phyloP scores from a whole-genome alignment of 495 filamentous ascomycete genomes.

The Venustampulla echinocandica region DNA sequence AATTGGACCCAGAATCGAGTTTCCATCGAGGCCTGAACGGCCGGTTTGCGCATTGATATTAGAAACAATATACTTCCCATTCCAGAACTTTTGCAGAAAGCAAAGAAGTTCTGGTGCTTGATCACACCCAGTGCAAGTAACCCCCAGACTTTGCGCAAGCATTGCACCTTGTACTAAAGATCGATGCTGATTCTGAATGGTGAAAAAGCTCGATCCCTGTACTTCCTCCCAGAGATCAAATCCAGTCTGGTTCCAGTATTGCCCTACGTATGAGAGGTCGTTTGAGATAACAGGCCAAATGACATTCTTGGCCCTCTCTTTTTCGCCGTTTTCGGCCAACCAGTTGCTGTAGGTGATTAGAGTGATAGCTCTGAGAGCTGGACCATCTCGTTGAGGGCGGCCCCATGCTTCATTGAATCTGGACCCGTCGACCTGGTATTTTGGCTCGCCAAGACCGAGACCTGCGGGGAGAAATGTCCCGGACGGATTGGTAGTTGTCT shows the following conservation, averaged over 20 bases:
- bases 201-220: constrained; percentile 52
- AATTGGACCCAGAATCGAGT: constrained; percentile 38
- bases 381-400: constrained; percentile 54
- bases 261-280: constrained; percentile 41
- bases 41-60: constrained; percentile 33
- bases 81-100: constrained; percentile 42
- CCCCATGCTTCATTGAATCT: constrained; percentile 52
- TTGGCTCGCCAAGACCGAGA: constrained; percentile 50
- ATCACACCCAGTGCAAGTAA: constrained; percentile 34
- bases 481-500: constrained; percentile 46
- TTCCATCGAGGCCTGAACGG: constrained; percentile 39
- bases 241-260: constrained; percentile 36
- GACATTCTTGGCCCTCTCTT: constrained; percentile 25
- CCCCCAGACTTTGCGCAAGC: constrained; percentile 20
- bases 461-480: constrained; percentile 39
- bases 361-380: constrained; percentile 41
- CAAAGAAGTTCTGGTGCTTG: constrained; percentile 44
- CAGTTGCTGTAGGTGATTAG: constrained; percentile 35
- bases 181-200: constrained; percentile 45
- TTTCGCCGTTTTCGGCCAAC: constrained; percentile 25
- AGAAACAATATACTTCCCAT: constrained; percentile 33
- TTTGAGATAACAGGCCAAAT: constrained; percentile 49
- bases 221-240: constrained; percentile 49
- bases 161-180: constrained; percentile 27
- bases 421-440: constrained; percentile 45